Evolutionary conservation across 768 basidiomycete genomes (phyloP).

Genomic region (Polyporus arcularius): DNA sequence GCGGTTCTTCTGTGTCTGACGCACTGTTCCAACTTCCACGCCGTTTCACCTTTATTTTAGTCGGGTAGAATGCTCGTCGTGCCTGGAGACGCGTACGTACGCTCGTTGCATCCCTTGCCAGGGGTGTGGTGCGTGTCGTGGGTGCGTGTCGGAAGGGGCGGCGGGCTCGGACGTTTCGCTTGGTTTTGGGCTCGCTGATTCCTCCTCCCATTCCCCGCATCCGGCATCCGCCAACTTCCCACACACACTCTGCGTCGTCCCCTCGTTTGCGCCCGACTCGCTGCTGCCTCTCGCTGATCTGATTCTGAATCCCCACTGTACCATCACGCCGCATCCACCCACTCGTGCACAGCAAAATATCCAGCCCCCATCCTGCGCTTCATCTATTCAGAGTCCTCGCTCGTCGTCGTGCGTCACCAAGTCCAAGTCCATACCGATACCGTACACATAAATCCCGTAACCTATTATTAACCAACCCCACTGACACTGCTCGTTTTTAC

Average conservation of each 20-base stretch:
- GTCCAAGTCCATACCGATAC: slow-evolving; percentile 8
- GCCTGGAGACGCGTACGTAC: not conserved
- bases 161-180: slow-evolving; percentile 5
- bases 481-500: slow-evolving; percentile 10
- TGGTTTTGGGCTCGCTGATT: not conserved
- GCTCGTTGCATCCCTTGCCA: too few relatives aligned
- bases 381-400: slow-evolving; percentile 7
- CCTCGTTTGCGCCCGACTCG: slow-evolving; percentile 13
- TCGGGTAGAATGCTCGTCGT: slow-evolving; percentile 7
- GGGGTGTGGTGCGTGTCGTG: not conserved
- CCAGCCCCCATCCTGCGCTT: slow-evolving; percentile 5
- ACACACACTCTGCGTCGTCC: slow-evolving; percentile 10
- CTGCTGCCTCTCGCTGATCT: not conserved
- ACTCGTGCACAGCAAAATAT: slow-evolving; percentile 8
- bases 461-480: not conserved
- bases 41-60: not conserved
- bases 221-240: not conserved
- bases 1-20: slow-evolving; percentile 7
- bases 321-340: slow-evolving; percentile 12
- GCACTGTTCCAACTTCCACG: not conserved
- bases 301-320: slow-evolving; percentile 1
- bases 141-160: not conserved
- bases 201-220: not conserved
- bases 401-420: not conserved
- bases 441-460: slow-evolving; percentile 15